Conservation (phyloP, 2,329 filamentous ascomycete species). For the Leptosphaerulina australis region DNA sequence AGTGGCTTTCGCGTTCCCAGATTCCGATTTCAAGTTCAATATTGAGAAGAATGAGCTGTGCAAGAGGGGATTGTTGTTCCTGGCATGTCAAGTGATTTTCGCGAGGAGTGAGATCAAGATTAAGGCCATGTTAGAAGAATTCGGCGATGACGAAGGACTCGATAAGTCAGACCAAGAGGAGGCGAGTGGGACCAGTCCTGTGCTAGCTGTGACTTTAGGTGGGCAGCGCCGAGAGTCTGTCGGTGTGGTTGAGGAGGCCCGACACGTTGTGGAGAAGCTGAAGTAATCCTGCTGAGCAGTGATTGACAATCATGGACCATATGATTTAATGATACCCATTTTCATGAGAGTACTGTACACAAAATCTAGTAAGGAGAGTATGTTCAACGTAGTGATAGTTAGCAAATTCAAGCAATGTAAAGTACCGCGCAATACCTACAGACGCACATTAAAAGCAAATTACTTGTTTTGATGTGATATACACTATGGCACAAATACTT, state of each 20-base stretch:
- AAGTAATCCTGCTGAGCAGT: constrained; percentile 3
- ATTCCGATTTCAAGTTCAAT: constrained; percentile 34
- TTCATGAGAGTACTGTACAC: background rate
- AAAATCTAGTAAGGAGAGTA: background rate
- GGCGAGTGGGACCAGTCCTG: background rate
- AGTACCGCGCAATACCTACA: background rate
- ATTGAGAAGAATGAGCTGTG: constrained; percentile 23
- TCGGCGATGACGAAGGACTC: constrained; percentile 19
- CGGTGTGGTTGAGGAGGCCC: constrained; percentile 4
- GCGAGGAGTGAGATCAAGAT: constrained; percentile 37
- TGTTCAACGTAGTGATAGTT: background rate
- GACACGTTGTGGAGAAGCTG: constrained; percentile 6
- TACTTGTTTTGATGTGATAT: too few relatives aligned
- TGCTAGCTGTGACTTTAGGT: background rate
- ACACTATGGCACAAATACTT: too few relatives aligned
- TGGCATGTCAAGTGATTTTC: constrained; percentile 40
- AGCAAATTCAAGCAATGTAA: background rate
- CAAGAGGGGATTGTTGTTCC: constrained; percentile 28
- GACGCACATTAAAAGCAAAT: too few relatives aligned
- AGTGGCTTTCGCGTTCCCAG: constrained; percentile 38
- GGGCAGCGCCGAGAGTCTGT: constrained; percentile 4
- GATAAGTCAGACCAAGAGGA: constrained; percentile 13
- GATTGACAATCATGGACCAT: background rate
- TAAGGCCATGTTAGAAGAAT: constrained; percentile 25
- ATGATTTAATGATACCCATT: constrained; percentile 15